Evolutionary conservation across 441 rosid genomes (phyloP), one percentile per base, ranked within the genome.

Genomic region (Iberis amara): DNA sequence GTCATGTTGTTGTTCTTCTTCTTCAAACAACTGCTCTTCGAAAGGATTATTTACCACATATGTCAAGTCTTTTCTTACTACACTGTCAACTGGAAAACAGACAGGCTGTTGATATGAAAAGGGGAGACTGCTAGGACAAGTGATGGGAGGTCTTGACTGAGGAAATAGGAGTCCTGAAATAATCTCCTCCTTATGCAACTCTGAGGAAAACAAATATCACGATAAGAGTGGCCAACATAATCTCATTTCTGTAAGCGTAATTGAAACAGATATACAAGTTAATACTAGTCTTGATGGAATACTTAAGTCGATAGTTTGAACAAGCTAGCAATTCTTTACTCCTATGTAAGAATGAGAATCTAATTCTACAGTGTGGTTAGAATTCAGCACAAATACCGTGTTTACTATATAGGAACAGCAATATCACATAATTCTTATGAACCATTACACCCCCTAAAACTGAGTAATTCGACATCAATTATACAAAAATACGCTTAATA

Each of bases 171-270:
- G 71, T 39, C 69, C 80, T 3, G 85, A 74, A 67, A 89, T 79
- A 65, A 82, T 73, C 61, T 81, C 88, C 65, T 82, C 94, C 62
- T 73, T 80, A 38, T 65, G 77, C 52, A 79, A 73, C 59, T 76
- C 97, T 84, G 63, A 55, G 23, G 13, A 7, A 41, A 61, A 39
- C 11, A 55, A 31, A 38, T 1, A 53, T 47, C 46, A 28, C 39
- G 33, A 7, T 39, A 35, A 46, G 46, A 52, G 47, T 42, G 1
- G 2, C 2, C 0, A 39, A 33, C 18, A 39, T 8, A 52, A 46
- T 39, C 39, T 46, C 41, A 2, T 65, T 18, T 47, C 18, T 49
- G 11, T 24, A 47, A 27, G 41, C 21, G 18, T 14, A 43, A 36
- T 2, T 30, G 28, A 43, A 50, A 64, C 39, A 49, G n/a, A 42